Evolutionary conservation across 23 red algal species (phyloP).

Genomic region (Gracilaria domingensis): DNA sequence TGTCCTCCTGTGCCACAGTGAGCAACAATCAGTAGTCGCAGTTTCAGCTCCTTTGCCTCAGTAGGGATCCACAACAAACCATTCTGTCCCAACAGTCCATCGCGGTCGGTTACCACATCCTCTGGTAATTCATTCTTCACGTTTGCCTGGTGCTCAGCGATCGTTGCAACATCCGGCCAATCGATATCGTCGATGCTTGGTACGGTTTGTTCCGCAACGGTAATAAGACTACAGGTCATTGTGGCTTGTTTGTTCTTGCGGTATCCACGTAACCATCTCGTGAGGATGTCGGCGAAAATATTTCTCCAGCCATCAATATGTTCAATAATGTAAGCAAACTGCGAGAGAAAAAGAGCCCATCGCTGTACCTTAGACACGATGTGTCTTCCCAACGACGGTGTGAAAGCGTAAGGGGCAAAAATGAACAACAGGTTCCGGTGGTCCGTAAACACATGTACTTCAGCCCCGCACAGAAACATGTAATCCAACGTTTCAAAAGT

Average conservation of each 20-base stretch:
- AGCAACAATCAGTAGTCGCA: neutral
- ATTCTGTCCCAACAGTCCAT: neutral
- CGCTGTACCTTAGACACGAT: constrained; percentile 43
- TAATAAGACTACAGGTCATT: neutral
- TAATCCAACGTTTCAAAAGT: constrained; percentile 33
- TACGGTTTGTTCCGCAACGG: neutral
- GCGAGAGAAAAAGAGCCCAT: constrained; percentile 34
- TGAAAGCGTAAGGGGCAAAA: constrained; percentile 18
- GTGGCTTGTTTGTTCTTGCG: neutral
- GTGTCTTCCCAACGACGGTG: neutral
- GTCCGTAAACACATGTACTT: constrained; percentile 31
- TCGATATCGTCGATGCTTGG: neutral
- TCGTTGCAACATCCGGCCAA: neutral
- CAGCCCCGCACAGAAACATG: neutral
- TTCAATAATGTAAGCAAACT: constrained; percentile 32
- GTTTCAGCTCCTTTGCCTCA: neutral
- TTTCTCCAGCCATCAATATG: constrained; percentile 32
- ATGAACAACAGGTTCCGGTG: constrained; percentile 59
- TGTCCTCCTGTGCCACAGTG: constrained; percentile 46
- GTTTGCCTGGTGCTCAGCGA: neutral
- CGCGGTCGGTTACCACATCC: neutral
- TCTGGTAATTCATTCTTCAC: neutral
- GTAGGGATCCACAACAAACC: neutral
- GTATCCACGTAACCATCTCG: constrained; percentile 2
- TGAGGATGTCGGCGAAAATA: constrained; percentile 3